Evolutionary conservation across 805 yeast genomes (phyloP).

Genomic region (Dipodascus albidus): DNA sequence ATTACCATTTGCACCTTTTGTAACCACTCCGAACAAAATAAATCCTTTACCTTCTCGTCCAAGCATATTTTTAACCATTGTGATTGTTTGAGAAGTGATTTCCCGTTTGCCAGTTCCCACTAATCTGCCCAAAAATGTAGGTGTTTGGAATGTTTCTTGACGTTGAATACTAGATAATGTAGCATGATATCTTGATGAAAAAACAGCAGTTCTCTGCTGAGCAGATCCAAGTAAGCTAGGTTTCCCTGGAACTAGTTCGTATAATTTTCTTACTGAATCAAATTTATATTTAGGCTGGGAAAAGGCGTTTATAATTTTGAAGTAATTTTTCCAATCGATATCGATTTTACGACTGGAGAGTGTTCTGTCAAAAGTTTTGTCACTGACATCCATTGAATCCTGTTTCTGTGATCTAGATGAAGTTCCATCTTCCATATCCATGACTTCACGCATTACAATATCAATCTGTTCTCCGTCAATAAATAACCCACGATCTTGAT

Average conservation of each 20-base stretch:
- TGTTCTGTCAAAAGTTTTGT: neutral
- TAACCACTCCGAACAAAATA: slow-evolving; percentile 64
- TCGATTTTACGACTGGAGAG: neutral
- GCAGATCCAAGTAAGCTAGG: slow-evolving; percentile 17
- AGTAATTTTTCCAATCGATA: slow-evolving; percentile 64
- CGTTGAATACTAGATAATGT: slow-evolving; percentile 62
- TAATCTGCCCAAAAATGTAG: slow-evolving; percentile 28
- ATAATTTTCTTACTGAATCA: slow-evolving; percentile 51
- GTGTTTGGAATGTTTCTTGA: slow-evolving; percentile 59
- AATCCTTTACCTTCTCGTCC: slow-evolving; percentile 78
- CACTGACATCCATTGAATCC: neutral
- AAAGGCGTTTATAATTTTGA: slow-evolving; percentile 50
- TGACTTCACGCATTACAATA: slow-evolving; percentile 52
- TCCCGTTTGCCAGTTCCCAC: slow-evolving; percentile 6
- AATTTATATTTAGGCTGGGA: slow-evolving; percentile 56
- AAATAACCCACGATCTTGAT: slow-evolving; percentile 78
- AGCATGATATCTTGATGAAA: slow-evolving; percentile 43
- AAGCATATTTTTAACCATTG: slow-evolving; percentile 69
- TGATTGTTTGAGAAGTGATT: slow-evolving; percentile 30
- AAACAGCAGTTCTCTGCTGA: slow-evolving; percentile 15
- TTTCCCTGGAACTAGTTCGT: slow-evolving; percentile 24
- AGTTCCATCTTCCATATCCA: slow-evolving; percentile 10
- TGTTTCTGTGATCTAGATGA: neutral
- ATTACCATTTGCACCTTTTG: slow-evolving; percentile 51
- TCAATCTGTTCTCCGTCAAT: slow-evolving; percentile 63